phyloP scores from a whole-genome alignment of 495 filamentous ascomycete genomes.

The Neurospora sp. region DNA sequence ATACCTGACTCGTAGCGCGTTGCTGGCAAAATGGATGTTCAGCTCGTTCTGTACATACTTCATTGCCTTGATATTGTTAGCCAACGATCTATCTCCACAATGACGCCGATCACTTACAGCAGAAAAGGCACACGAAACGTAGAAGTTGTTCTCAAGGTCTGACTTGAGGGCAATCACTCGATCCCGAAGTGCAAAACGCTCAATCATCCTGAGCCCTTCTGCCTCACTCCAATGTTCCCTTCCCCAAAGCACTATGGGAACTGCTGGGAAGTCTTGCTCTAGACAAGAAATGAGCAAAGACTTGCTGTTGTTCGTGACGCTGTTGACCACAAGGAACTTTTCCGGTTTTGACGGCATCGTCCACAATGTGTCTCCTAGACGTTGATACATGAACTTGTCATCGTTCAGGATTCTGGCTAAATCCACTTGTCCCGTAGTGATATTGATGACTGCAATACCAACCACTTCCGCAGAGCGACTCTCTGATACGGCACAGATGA shows the following conservation, averaged over 20 bases:
- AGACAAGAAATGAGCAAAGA: constrained; percentile 54
- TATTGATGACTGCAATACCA: constrained; percentile 80
- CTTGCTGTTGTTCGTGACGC: constrained; percentile 54
- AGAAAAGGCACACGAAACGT: constrained; percentile 78
- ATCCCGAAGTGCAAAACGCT: constrained; percentile 63
- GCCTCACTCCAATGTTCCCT: constrained; percentile 86
- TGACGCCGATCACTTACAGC: constrained; percentile 49
- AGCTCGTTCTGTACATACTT: constrained; percentile 66
- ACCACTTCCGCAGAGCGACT: constrained; percentile 69
- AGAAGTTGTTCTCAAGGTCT: constrained; percentile 74
- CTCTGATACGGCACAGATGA: constrained; percentile 88
- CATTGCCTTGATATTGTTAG: constrained; percentile 45
- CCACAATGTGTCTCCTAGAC: constrained; percentile 46
- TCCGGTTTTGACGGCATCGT: constrained; percentile 44
- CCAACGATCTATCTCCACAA: constrained; percentile 1
- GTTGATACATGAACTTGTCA: constrained; percentile 65
- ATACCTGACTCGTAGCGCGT: constrained; percentile 78
- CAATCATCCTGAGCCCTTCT: constrained; percentile 65
- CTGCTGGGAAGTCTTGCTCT: constrained; percentile 53
- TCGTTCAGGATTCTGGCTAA: constrained; percentile 58
- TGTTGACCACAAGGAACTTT: constrained; percentile 29
- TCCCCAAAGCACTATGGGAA: constrained; percentile 54
- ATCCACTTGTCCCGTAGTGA: constrained; percentile 62
- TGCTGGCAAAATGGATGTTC: constrained; percentile 52
- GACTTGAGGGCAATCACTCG: constrained; percentile 72